Conservation (phyloP, 2,329 filamentous ascomycete genomes). For the Chaetomiaceae sp. region DNA sequence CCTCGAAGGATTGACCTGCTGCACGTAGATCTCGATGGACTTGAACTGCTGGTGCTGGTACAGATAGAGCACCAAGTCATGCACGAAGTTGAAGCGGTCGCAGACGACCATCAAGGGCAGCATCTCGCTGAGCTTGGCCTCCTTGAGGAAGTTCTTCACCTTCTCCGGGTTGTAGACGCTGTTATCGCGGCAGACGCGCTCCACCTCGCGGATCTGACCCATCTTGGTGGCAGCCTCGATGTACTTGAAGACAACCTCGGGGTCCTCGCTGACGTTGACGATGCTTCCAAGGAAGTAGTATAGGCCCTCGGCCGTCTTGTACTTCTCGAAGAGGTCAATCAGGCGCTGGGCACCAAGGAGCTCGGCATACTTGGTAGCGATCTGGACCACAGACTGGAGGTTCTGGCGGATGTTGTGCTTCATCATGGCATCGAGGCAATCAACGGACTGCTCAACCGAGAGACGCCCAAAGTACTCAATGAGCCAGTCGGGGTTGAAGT, state of each 20-base stretch:
- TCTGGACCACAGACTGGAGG: slow-evolving; percentile 86
- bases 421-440: slow-evolving; percentile 94
- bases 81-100: slow-evolving; percentile 98
- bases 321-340: slow-evolving; percentile 94
- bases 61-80: slow-evolving; percentile 90
- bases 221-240: slow-evolving; percentile 95
- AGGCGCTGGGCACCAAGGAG: slow-evolving; percentile 80
- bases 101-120: slow-evolving; percentile 96
- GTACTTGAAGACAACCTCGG: slow-evolving; percentile 98
- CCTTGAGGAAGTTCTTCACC: slow-evolving; percentile 99
- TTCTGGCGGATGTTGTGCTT: slow-evolving; percentile 96
- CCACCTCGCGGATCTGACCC: slow-evolving; percentile 90
- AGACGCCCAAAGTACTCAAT: slow-evolving; percentile 89
- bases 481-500: slow-evolving; percentile 87
- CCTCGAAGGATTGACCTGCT: slow-evolving; percentile 87
- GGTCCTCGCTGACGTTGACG: slow-evolving; percentile 92
- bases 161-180: slow-evolving; percentile 87
- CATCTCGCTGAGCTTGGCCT: slow-evolving; percentile 86
- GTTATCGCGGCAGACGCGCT: slow-evolving; percentile 94
- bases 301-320: slow-evolving; percentile 92
- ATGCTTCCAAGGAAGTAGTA: slow-evolving; percentile 99
- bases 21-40: slow-evolving; percentile 96
- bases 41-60: slow-evolving; percentile 99
- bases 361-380: slow-evolving; percentile 97
- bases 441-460: slow-evolving; percentile 90